phyloP scores from a whole-genome alignment of 768 basidiomycete genomes.

The Panaeolus cyanescens region DNA sequence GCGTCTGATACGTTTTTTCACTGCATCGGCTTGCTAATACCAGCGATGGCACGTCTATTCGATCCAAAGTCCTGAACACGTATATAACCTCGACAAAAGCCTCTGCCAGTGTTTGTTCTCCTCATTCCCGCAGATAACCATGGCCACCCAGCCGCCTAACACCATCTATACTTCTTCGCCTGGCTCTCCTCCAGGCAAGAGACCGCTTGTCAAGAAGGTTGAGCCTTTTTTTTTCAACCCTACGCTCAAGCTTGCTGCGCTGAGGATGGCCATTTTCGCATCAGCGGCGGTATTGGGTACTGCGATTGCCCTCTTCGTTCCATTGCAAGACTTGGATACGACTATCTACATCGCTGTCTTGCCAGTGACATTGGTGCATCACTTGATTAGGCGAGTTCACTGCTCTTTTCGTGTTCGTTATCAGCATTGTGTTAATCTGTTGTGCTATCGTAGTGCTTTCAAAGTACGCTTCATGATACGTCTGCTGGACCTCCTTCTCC shows the following conservation, averaged over 20 bases:
- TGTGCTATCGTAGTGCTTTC: background rate
- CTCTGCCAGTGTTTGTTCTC: too few species aligned
- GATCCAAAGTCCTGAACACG: too few species aligned
- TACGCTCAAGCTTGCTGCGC: background rate
- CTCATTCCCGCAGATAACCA: too few species aligned
- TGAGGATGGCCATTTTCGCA: background rate
- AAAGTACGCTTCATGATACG: background rate
- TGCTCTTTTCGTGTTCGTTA: background rate
- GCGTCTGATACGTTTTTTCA: too few species aligned
- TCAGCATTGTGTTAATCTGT: too few species aligned
- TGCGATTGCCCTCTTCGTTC: background rate
- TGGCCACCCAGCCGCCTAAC: too few species aligned
- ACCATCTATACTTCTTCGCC: background rate
- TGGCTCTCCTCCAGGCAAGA: background rate
- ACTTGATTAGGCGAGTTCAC: background rate
- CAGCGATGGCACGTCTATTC: too few species aligned
- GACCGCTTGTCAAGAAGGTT: background rate
- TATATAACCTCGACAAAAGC: too few species aligned
- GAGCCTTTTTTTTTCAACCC: background rate
- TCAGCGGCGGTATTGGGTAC: background rate
- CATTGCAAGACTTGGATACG: background rate
- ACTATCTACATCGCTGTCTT: background rate
- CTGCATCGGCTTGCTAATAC: too few species aligned
- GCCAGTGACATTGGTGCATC: background rate
- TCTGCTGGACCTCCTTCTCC: background rate